phyloP scores from a whole-genome alignment of 2,329 filamentous ascomycete species.

The Talaromyces funiculosus region DNA sequence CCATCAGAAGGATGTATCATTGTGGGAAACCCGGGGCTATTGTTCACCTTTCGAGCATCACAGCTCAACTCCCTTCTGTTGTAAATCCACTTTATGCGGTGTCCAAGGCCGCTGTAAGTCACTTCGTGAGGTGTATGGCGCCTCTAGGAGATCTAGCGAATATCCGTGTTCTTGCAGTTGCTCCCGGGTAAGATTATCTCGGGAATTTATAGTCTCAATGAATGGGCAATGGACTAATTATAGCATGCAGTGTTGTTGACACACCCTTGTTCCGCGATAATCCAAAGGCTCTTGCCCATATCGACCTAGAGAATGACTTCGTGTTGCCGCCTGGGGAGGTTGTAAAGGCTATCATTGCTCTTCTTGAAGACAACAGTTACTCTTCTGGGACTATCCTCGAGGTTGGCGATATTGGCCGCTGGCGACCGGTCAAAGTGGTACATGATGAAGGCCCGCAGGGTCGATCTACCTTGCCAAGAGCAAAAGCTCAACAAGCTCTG shows the following conservation, averaged over 20 bases:
- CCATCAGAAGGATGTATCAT: neutral
- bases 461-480: neutral
- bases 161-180: neutral
- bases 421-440: neutral
- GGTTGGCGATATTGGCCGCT: neutral
- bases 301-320: neutral
- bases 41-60: neutral
- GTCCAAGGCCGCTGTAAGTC: neutral
- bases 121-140: neutral
- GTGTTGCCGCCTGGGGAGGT: neutral
- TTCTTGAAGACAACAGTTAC: neutral
- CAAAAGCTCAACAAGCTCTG: neutral
- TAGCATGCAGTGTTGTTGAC: neutral
- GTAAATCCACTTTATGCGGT: neutral
- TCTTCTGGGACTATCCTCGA: neutral
- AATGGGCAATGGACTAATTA: too few relatives aligned
- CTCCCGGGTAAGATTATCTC: neutral
- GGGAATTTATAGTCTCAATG: too few relatives aligned
- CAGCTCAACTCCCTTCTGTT: neutral
- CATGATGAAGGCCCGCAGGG: neutral
- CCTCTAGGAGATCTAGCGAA: neutral
- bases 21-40: neutral
- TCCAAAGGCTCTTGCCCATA: neutral
- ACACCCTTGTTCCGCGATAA: neutral
- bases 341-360: neutral